Evolutionary conservation across 2,329 filamentous ascomycete species (phyloP).

Genomic region (Teratosphaeria destructans): DNA sequence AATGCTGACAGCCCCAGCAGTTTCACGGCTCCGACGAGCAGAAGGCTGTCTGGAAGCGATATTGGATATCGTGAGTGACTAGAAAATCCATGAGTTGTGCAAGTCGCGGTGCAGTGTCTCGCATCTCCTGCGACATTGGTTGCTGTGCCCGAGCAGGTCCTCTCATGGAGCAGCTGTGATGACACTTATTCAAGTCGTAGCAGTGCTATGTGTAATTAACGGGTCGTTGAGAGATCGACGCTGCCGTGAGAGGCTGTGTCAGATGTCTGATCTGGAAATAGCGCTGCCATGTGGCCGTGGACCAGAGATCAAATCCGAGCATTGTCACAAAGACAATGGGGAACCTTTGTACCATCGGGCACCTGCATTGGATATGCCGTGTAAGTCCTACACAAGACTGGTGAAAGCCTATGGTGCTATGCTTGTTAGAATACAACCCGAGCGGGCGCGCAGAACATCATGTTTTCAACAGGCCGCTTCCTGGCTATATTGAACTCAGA

Average conservation of each 20-base stretch:
- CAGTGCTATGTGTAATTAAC: not conserved
- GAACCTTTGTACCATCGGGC: not conserved
- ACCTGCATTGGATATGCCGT: not conserved
- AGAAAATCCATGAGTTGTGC: not conserved
- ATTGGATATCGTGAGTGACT: constrained; percentile 48
- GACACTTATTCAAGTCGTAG: not conserved
- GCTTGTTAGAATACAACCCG: not conserved
- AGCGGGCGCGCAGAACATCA: not conserved
- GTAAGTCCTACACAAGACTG: not conserved
- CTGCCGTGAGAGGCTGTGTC: not conserved
- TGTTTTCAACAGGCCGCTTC: not conserved
- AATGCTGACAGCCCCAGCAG: constrained; percentile 17
- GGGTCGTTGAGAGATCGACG: not conserved
- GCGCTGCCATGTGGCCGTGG: not conserved
- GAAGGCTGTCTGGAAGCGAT: constrained; percentile 61
- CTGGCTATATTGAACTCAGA: not conserved
- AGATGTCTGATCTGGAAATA: not conserved
- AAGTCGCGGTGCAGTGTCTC: not conserved
- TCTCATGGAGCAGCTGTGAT: not conserved
- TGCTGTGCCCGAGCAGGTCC: not conserved
- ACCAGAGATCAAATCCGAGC: not conserved
- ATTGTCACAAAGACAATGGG: not conserved
- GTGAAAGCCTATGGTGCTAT: not conserved
- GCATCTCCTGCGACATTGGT: not conserved
- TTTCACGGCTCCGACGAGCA: constrained; percentile 62